Percentiles rank a stretch among this genome's conserved stretches.
phyloP scores from a whole-genome alignment of 495 filamentous ascomycete species.

The Terfezia claveryi region DNA sequence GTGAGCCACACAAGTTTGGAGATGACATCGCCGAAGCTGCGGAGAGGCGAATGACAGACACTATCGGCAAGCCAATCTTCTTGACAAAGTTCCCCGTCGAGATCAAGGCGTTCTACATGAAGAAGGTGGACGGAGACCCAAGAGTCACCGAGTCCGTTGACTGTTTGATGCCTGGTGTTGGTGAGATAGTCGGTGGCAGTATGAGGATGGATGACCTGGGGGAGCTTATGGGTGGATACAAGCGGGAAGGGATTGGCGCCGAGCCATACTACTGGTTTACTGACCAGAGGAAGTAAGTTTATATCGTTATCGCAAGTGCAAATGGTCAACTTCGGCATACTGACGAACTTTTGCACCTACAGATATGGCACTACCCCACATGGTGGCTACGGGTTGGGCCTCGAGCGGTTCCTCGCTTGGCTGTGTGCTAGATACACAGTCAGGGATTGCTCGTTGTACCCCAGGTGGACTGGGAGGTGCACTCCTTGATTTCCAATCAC shows the following conservation, averaged over 20 bases:
- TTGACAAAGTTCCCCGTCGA: conserved; percentile 90
- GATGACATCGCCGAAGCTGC: conserved; percentile 98
- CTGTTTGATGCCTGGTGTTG: conserved; percentile 86
- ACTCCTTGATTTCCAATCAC: conserved; percentile 36
- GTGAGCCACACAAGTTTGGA: conserved; percentile 69
- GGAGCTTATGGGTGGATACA: conserved; percentile 77
- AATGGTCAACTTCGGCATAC: not conserved
- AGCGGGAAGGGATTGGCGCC: conserved; percentile 63
- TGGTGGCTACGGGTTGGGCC: conserved; percentile 83
- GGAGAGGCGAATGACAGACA: conserved; percentile 90
- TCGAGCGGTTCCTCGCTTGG: conserved; percentile 95
- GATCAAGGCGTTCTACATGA: conserved; percentile 99
- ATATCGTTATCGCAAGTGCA: not conserved
- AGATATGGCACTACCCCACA: conserved; percentile 90
- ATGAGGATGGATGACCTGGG: conserved; percentile 91
- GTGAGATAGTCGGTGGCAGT: conserved; percentile 88
- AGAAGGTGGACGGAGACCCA: conserved; percentile 57
- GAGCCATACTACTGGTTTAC: conserved; percentile 97
- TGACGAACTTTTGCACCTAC: conserved; percentile 13
- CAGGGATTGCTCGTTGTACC: conserved; percentile 72
- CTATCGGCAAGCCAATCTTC: conserved; percentile 86
- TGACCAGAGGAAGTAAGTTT: conserved; percentile 82
- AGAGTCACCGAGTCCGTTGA: conserved; percentile 95
- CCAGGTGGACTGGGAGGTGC: conserved; percentile 83
- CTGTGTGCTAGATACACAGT: conserved; percentile 82